These are phyloP conservation scores for Verticillium nonalfalfae DNA, from an alignment of 2,329 filamentous ascomycete genomes.

Conservation along the genomic window DNA sequence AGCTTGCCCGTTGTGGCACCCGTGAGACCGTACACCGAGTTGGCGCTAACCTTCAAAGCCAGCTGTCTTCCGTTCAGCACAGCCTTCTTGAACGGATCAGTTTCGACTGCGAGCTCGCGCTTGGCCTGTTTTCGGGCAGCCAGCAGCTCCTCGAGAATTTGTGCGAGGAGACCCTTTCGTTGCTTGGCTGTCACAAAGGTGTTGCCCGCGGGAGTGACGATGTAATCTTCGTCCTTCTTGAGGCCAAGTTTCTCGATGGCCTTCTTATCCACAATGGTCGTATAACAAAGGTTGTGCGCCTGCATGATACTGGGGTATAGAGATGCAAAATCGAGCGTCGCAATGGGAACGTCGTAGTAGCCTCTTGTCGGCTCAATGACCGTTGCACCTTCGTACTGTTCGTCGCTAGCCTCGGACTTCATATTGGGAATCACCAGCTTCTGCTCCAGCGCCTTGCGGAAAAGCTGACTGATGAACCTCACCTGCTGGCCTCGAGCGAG, in stretches of 20 bases:
- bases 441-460: slow-evolving; percentile 89
- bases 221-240: slow-evolving; percentile 89
- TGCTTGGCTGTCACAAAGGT: slow-evolving; percentile 84
- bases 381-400: slow-evolving; percentile 95
- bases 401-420: slow-evolving; percentile 62
- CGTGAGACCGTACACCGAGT: slow-evolving; percentile 95
- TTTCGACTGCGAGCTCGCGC: slow-evolving; percentile 80
- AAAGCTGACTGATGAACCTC: slow-evolving; percentile 95
- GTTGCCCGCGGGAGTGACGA: slow-evolving; percentile 90
- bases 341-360: slow-evolving; percentile 92
- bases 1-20: slow-evolving; percentile 94
- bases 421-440: slow-evolving; percentile 91
- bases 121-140: slow-evolving; percentile 93
- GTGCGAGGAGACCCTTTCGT: slow-evolving; percentile 84
- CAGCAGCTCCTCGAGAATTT: slow-evolving; percentile 92
- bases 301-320: slow-evolving; percentile 99
- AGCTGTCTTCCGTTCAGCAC: slow-evolving; percentile 96
- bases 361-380: slow-evolving; percentile 93
- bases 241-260: slow-evolving; percentile 70
- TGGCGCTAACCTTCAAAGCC: slow-evolving; percentile 92
- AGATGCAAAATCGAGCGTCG: slow-evolving; percentile 96
- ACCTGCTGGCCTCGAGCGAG: slow-evolving; percentile 91
- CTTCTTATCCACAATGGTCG: slow-evolving; percentile 76
- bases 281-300: slow-evolving; percentile 97
- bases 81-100: slow-evolving; percentile 94